Base-by-base conservation (phyloP, 495 filamentous ascomycete genomes). In the Penicillium tannophilum region DNA sequence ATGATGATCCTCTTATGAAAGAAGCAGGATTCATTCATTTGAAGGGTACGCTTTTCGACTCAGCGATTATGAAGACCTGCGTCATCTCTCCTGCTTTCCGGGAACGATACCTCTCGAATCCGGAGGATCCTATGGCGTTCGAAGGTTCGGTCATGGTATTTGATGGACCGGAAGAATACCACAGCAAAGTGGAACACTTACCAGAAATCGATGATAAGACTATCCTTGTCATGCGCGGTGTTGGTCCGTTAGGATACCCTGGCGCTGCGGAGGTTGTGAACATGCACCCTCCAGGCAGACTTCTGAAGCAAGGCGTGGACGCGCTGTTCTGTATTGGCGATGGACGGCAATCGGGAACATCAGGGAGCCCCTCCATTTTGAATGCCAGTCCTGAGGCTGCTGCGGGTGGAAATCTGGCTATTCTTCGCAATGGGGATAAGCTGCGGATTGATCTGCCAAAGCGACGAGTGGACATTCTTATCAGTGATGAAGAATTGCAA, bases 401-500 rank as follows among this genome's bases (percentile, higher is more conserved):
- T n/a, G 81, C 82, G 12, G 83, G 84, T 8, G 83, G 84, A 10
- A 84, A 84, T 33, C 72, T 86, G 19, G 82, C 75, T 35, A 64
- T 86, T 30, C 59, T 85, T 20, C 68, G 68, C 19, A 77, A 85
- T 55, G 83, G 83, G 12, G 84, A 86, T 60, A 75, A 71, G 48
- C 65, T 87, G 17, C 73, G 81, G 7, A 81, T 87, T 46, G 84
- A 87, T 59, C 66, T 85, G 55, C 80, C 72, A 54, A 80, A 79
- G 59, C 76, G 78, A 14, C 75, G 70, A 3, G 77, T 87, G 1
- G 76, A 87, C 59, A 76, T 87, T 28, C 65, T 84, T 43, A 71
- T 86, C 12, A 67, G 71, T 1, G 72, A 79, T 31, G 74, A 79
- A n/a, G 92, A 94, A 70, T 70, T 98, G 59, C 79, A 73, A 16